Base-by-base conservation (phyloP, 192 early-diverging fungal genomes). In the Jimgerdemannia lactiflua region DNA sequence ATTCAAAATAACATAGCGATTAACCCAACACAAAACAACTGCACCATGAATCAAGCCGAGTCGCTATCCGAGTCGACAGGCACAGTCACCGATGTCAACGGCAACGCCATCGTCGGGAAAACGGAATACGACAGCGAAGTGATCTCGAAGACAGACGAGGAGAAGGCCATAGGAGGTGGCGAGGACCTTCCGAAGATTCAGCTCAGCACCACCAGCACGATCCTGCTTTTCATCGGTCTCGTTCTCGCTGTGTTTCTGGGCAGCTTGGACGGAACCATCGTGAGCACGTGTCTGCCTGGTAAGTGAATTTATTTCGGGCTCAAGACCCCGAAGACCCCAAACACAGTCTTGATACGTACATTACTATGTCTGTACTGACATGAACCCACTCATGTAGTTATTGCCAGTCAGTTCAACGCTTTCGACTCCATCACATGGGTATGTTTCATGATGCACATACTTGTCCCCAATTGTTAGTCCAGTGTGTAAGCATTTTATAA, bases 391-490 rank as follows among this genome's bases (percentile, higher is more conserved):
- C 0, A 59, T 59, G 14, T 14, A 10, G 84, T 69, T n/a, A 92
- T 92, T 40, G 82, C 85, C 29, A 80, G 83, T 3, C 80, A 91
- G 3, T 91, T 91, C 69, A 80, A 90, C 42, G 84, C 90, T 0
- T 80, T 89, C 3, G 81, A 85, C 43, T 80, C 88, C 72, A 87
- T 93, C 69, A 82, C 91, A 4, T 97, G 96, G 96, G 88, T 29
- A 29, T 29, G 29, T 29, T 29, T 29, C 29, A 29, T 29, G 29
- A 29, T 29, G 29, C 29, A 29, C 29, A 1, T 29, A 29, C 29
- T 29, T 29, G 29, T 29, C 29, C 29, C 29, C 29, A 29, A 29
- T 29, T 29, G 29, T 29, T 1, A 29, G 29, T 29, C 29, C 29
- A 29, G 29, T 29, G 29, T 29, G 29, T 29, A 29, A 29, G 29